Percentiles rank a stretch among this genome's conserved stretches.
Conservation (phyloP, 2,329 filamentous ascomycete species). For the Xylogone sp. region DNA sequence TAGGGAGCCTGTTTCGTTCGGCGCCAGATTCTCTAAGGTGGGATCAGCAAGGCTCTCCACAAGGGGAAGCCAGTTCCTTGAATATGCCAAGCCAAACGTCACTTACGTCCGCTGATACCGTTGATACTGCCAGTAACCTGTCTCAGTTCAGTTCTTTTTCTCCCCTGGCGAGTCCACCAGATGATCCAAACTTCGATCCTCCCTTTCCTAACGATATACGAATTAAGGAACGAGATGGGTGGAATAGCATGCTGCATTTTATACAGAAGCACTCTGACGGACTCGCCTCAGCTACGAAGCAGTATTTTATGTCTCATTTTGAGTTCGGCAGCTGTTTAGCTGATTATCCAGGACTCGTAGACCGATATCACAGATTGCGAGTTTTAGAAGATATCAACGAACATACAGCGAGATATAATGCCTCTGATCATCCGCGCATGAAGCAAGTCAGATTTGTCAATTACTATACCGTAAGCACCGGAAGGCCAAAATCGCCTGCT, state of each 20-base stretch:
- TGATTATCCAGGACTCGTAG: constrained; percentile 67
- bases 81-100: constrained; percentile 13
- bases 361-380: constrained; percentile 66
- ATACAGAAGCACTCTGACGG: constrained; percentile 76
- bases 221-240: constrained; percentile 65
- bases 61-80: constrained; percentile 12
- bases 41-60: constrained; percentile 9
- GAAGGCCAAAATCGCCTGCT: constrained; percentile 52
- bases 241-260: constrained; percentile 69
- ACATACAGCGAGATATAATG: constrained; percentile 25
- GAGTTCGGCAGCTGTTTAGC: constrained; percentile 81
- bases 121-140: constrained; percentile 13
- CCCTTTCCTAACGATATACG: constrained; percentile 71
- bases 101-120: constrained; percentile 7
- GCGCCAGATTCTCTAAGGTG: constrained; percentile 31
- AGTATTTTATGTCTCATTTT: constrained; percentile 73
- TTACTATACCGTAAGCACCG: constrained; percentile 85
- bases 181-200: constrained; percentile 70
- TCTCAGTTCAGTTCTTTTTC: constrained; percentile 20
- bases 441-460: constrained; percentile 75
- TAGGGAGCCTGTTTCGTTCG: constrained; percentile 70
- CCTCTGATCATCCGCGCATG: constrained; percentile 23
- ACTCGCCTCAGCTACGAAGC: constrained; percentile 64
- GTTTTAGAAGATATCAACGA: constrained; percentile 69
- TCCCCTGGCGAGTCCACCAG: constrained; percentile 15